Evolutionary conservation across 768 basidiomycete genomes (phyloP).

Genomic region (Mycena olivaceomarginata): DNA sequence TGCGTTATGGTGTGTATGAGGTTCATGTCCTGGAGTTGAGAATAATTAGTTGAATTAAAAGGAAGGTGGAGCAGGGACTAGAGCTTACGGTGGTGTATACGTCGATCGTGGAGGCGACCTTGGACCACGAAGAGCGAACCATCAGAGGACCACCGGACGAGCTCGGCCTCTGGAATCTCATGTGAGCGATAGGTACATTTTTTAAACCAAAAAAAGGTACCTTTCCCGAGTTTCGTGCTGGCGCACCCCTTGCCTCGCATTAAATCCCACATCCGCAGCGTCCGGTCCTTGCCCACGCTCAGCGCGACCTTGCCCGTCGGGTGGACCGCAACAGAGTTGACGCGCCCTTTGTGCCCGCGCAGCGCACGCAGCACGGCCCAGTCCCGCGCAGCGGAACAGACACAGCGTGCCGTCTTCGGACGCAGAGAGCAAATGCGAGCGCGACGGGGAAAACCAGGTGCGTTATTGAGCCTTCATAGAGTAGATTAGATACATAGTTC

Average conservation of each 20-base stretch:
- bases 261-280: conserved; percentile 98
- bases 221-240: conserved; percentile 92
- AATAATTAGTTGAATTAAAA: conserved; percentile 7
- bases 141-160: conserved; percentile 90
- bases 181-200: background rate
- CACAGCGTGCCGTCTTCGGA: conserved; percentile 95
- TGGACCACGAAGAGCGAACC: conserved; percentile 91
- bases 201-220: conserved; percentile 59
- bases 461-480: conserved; percentile 88
- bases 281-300: conserved; percentile 93
- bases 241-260: conserved; percentile 95
- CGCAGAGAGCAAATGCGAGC: conserved; percentile 92
- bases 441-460: conserved; percentile 90
- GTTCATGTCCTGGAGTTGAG: conserved; percentile 79
- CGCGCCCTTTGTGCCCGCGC: conserved; percentile 95
- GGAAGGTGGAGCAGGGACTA: conserved; percentile 1
- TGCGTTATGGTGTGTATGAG: conserved; percentile 85
- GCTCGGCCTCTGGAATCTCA: conserved; percentile 83
- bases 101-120: conserved; percentile 84
- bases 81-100: conserved; percentile 86
- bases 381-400: conserved; percentile 94
- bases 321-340: conserved; percentile 94
- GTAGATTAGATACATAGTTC: conserved; percentile 1
- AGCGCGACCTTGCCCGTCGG: conserved; percentile 94
- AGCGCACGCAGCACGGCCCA: conserved; percentile 93